Evolutionary conservation across 805 yeast genomes (phyloP), one percentile per base, ranked within the genome.

Genomic region (Peterozyma xylosa): DNA sequence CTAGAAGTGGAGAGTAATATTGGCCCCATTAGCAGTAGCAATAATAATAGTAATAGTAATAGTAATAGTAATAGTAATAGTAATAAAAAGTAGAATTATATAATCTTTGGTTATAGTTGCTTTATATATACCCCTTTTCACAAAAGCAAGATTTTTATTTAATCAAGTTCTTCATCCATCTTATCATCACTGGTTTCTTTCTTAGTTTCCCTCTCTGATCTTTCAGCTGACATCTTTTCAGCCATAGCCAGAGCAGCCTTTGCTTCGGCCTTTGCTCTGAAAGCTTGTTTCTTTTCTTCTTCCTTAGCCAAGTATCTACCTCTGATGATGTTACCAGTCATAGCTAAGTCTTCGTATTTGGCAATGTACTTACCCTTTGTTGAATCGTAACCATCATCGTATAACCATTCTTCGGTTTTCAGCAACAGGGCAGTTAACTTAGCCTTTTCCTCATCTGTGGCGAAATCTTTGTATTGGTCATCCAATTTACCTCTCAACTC

Each of bases 351-450:
- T 72, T 93, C 98, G 71, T 89, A 89, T 71, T 86, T 90, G 61
- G 99, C 98, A 68, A 95, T 82, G 76, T 91, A 93, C 66, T 85
- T 87, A 57, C 93, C 99, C 80, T 93, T 90, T 60, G 90, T 76
- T 50, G 97, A 79, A 67, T 93, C 99, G 63, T 86, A 89, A 62
- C 98, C 98, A 46, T 89, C 99, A 50, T 86, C 96, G 69, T 93
- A 93, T 60, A 93, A 80, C 99, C 99, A 93, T 62, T 91, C 96
- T 77, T 93, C 99, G 53, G 98, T 80, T 66, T 81, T 83, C 60
- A 74, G 64, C 63, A 93, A 77, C 75, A 84, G 75, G 48, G 70
- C 85, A 41, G 76, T 65, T 59, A 93, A 75, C 61, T 77, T 85
- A 52, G 70, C 71, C 79, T 91, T 91, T 78, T 93, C 99, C 59